Evolutionary conservation across 768 basidiomycete species (phyloP).

Genomic region (Termitomyces sp.): DNA sequence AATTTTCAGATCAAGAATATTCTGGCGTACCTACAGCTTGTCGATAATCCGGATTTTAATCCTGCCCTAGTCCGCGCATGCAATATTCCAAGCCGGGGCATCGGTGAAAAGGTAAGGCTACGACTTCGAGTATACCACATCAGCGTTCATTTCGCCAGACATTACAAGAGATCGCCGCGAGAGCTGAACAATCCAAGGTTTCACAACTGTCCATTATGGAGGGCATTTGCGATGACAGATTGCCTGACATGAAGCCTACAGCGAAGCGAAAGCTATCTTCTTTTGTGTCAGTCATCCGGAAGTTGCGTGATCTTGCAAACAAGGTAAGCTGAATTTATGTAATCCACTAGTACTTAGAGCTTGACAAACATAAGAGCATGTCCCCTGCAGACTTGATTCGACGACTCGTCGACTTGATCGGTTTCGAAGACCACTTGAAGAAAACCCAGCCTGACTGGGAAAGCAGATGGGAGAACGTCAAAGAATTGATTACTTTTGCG

Average conservation of each 20-base stretch:
- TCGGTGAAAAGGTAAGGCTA: conserved; percentile 68
- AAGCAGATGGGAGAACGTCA: conserved; percentile 79
- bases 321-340: conserved; percentile 25
- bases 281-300: conserved; percentile 55
- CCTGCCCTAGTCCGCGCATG: conserved; percentile 72
- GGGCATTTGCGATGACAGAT: conserved; percentile 53
- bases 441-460: conserved; percentile 73
- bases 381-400: conserved; percentile 62
- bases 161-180: conserved; percentile 48
- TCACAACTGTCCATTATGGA: conserved; percentile 58
- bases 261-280: conserved; percentile 56
- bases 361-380: conserved; percentile 36
- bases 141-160: conserved; percentile 34
- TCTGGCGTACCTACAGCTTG: conserved; percentile 75
- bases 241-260: conserved; percentile 62
- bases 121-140: not conserved
- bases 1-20: conserved; percentile 66
- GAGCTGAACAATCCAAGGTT: conserved; percentile 46
- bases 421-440: conserved; percentile 65
- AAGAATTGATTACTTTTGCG: conserved; percentile 79
- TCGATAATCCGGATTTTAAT: conserved; percentile 64
- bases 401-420: conserved; percentile 47
- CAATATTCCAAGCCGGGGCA: conserved; percentile 65
- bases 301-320: conserved; percentile 46
- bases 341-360: not conserved